Evolutionary conservation across 2,329 filamentous ascomycete species (phyloP), one percentile per base, ranked within the genome.

Genomic region (Fusarium burgessii): DNA sequence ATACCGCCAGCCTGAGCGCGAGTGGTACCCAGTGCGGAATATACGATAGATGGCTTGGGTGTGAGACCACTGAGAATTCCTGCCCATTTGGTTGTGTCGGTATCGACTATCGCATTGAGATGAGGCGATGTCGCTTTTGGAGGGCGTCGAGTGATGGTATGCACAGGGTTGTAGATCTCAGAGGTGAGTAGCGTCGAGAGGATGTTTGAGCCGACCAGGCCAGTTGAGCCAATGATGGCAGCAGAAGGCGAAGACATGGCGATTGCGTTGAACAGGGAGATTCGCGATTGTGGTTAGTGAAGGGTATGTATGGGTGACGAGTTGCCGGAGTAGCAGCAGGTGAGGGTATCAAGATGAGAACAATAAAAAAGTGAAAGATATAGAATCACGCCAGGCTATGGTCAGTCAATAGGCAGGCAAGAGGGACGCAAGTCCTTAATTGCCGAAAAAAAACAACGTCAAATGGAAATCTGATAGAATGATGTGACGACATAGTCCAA

Each of bases 11-110:
- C 94, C 15, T 86, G 85, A 0, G 85, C 91, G 51, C 90, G 89
- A 1, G 95, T 98, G 5, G 94, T 97, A 62, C 91, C 95, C 2
- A 98, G 87, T 3, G 89, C 89, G 4, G 92, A 94, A 82, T 95
- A 90, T 82, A 96, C 91, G 71, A 92, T 84, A 2, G 84, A 79
- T 0, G 92, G 90, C 0, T 84, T 68, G 1, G 90, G 88, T 0
- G 82, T 77, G 47, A 92, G 81, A 36, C 83, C 80, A 10, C 84
- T 77, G 51, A 96, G 86, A 73, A 87, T 82, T 13, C 84, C 73
- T 4, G 89, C 82, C 95, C 94, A 98, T 77, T 87, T 86, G 11
- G 87, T 80, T 2, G 89, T 90, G 79, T 97, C 92, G 73, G 87
- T 72, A 29, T 92, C 90, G 75, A 92, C 81, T 72, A 92, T 83